phyloP scores from a whole-genome alignment of 257 asterid genomes.

The Solanum appendiculatum region DNA sequence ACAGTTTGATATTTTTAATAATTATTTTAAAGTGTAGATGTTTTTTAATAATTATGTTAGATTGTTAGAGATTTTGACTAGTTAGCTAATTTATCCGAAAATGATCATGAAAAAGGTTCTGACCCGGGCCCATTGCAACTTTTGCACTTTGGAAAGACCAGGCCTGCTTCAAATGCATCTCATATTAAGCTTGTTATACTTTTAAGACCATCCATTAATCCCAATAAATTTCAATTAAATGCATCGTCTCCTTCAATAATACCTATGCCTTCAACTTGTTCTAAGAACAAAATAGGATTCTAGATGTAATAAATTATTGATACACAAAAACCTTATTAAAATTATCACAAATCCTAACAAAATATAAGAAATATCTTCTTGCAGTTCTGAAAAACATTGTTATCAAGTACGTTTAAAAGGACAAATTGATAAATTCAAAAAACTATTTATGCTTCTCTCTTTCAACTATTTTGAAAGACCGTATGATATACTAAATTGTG shows the following conservation, averaged over 20 bases:
- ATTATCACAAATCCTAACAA: background rate
- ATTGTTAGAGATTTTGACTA: no score
- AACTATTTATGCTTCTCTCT: no score
- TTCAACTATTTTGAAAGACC: no score
- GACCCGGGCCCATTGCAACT: background rate
- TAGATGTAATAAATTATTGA: background rate
- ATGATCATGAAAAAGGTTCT: background rate
- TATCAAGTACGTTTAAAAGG: no score
- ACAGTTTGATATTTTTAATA: no score
- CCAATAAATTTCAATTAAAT: background rate
- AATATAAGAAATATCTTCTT: background rate
- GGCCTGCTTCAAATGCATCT: background rate
- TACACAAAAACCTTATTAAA: background rate
- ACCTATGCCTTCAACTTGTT: background rate
- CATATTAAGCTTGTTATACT: no score
- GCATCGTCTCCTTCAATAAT: background rate
- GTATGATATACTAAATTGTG: no score
- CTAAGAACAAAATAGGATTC: background rate
- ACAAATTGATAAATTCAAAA: no score
- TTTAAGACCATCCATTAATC: background rate
- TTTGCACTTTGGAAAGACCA: background rate
- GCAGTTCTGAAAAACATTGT: background rate
- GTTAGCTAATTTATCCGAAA: no score
- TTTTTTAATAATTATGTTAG: no score
- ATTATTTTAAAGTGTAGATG: no score